phyloP scores from a whole-genome alignment of 2,329 filamentous ascomycete species.

The Colletotrichum trifolii region DNA sequence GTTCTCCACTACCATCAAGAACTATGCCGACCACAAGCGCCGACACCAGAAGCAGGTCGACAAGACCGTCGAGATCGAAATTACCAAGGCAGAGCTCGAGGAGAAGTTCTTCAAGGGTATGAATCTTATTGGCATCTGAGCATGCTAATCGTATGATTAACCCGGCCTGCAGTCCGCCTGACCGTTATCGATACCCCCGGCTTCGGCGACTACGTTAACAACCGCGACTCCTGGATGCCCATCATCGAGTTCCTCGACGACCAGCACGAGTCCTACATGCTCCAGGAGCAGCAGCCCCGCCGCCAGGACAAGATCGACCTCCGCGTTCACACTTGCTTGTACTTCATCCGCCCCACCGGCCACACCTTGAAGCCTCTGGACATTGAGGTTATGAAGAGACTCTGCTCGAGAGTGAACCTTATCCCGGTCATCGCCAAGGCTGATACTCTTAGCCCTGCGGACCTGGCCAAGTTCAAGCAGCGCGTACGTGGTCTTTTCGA shows the following conservation, averaged over 20 bases:
- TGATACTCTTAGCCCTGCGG: constrained; percentile 92
- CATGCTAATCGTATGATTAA: constrained; percentile 27
- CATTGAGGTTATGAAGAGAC: constrained; percentile 99
- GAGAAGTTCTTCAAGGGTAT: constrained; percentile 99
- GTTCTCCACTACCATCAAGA: constrained; percentile 99
- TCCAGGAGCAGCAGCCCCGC: constrained; percentile 99
- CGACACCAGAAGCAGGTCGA: constrained; percentile 99
- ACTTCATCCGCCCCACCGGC: constrained; percentile 98
- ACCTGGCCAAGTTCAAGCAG: constrained; percentile 94
- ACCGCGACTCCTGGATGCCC: constrained; percentile 99
- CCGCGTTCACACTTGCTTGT: constrained; percentile 96
- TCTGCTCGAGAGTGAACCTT: constrained; percentile 97
- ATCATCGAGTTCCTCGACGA: constrained; percentile 99
- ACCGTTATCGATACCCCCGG: constrained; percentile 99
- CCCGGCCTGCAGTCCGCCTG: constrained; percentile 78
- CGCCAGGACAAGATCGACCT: constrained; percentile 99
- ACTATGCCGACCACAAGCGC: constrained; percentile 99
- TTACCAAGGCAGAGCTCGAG: constrained; percentile 99
- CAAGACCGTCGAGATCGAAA: constrained; percentile 99
- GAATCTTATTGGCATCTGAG: constrained; percentile 21
- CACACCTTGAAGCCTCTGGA: constrained; percentile 98
- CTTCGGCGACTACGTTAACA: constrained; percentile 99
- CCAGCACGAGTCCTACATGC: constrained; percentile 99
- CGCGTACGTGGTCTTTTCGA: constrained; percentile 71
- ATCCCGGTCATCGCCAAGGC: constrained; percentile 99